Percentiles rank a stretch among this genome's conserved stretches.
Conservation (phyloP, 305 asterid species). For the Plantago lanceolata region DNA sequence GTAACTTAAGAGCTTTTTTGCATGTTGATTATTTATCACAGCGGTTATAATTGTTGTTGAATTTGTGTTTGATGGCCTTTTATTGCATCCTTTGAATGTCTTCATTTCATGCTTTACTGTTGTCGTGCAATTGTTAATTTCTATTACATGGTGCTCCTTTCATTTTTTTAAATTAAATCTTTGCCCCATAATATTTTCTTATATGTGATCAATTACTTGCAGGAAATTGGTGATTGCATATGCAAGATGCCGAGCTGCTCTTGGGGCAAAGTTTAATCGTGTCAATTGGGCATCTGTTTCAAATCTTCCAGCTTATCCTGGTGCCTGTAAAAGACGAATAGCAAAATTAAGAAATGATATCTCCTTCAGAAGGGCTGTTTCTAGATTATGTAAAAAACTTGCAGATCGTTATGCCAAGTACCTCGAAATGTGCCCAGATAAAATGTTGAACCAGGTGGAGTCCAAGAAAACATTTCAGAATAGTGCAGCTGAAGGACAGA, state of each 20-base stretch:
- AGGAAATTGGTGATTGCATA: slow-evolving; percentile 83
- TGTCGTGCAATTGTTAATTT: not conserved
- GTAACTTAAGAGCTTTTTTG: slow-evolving; percentile 17
- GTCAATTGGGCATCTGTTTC: slow-evolving; percentile 62
- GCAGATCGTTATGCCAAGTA: slow-evolving; percentile 54
- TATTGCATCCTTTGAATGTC: not conserved
- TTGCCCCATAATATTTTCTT: slow-evolving; percentile 22
- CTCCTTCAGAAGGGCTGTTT: slow-evolving; percentile 58
- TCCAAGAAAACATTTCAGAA: not conserved
- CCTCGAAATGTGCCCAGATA: slow-evolving; percentile 51
- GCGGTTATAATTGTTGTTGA: slow-evolving; percentile 13
- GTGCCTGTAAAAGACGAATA: slow-evolving; percentile 84
- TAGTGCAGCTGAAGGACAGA: slow-evolving; percentile 23
- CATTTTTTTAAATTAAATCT: no score
- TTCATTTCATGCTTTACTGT: not conserved
- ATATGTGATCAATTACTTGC: slow-evolving; percentile 27
- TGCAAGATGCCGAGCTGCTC: slow-evolving; percentile 71
- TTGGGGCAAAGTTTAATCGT: slow-evolving; percentile 72
- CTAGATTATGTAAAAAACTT: slow-evolving; percentile 68
- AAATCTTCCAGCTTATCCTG: slow-evolving; percentile 82
- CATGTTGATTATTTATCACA: slow-evolving; percentile 20
- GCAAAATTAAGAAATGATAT: slow-evolving; percentile 42
- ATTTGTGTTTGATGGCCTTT: slow-evolving; percentile 4
- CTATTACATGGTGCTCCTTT: no score
- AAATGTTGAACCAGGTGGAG: slow-evolving; percentile 33